Conservation (phyloP, 1,139 yeast species). For the Torulaspora globosa region DNA sequence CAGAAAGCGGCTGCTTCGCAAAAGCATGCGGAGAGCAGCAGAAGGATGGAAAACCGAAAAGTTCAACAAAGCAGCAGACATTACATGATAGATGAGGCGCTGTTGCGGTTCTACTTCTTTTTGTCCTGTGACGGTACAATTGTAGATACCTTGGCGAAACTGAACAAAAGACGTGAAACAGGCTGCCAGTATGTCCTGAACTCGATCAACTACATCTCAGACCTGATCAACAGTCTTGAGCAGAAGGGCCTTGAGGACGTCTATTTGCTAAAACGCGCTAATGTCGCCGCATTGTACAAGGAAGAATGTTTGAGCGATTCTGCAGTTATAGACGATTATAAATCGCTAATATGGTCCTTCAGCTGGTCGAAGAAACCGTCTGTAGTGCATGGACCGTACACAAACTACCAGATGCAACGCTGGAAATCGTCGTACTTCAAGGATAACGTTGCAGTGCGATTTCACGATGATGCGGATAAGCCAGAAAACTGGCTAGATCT, state of each 20-base stretch:
- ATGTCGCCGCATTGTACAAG: constrained; percentile 15
- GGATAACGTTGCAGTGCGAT: constrained; percentile 26
- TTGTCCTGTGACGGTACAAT: constrained; percentile 18
- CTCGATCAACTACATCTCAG: constrained; percentile 25
- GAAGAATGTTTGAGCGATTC: constrained; percentile 25
- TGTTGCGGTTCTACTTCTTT: constrained; percentile 22
- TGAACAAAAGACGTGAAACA: constrained; percentile 23
- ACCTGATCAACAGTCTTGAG: constrained; percentile 24
- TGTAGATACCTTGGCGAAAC: constrained; percentile 18
- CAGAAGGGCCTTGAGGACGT: constrained; percentile 28
- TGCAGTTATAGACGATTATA: constrained; percentile 16
- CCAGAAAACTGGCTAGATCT: constrained; percentile 30
- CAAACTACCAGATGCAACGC: constrained; percentile 34
- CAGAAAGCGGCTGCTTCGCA: constrained; percentile 10
- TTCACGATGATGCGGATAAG: constrained; percentile 24
- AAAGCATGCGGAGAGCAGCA: constrained; percentile 1
- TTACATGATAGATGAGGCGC: constrained; percentile 26
- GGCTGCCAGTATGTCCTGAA: constrained; percentile 7
- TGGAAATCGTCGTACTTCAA: constrained; percentile 33
- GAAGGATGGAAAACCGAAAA: neutral
- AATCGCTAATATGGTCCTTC: constrained; percentile 29
- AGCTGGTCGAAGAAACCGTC: constrained; percentile 26
- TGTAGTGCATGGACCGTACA: constrained; percentile 18
- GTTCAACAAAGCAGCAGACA: constrained; percentile 10
- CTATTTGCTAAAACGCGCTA: constrained; percentile 18